Percentiles rank a stretch among this genome's conserved stretches.
These are phyloP conservation scores for Flammula alnicola DNA, from an alignment of 1,284 basidiomycete genomes.

Conservation along the genomic window DNA sequence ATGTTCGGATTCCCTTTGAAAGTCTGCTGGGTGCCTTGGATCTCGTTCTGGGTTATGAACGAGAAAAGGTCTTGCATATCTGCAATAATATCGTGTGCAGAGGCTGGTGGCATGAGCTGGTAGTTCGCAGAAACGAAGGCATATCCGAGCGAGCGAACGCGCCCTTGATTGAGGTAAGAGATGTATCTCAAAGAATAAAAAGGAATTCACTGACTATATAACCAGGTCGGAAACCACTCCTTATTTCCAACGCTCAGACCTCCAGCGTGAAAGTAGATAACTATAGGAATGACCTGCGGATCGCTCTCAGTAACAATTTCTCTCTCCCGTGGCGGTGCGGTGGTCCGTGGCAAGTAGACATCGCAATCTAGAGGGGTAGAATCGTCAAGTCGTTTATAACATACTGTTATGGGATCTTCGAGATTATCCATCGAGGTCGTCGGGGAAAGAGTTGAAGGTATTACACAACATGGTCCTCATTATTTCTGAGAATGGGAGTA, in stretches of 20 bases:
- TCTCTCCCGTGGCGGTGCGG: no score
- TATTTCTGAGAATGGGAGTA: no score
- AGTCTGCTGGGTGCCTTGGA: not conserved
- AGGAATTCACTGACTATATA: slow-evolving; percentile 50
- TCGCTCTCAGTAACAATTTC: not conserved
- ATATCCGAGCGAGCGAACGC: slow-evolving; percentile 48
- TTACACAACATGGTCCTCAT: no score
- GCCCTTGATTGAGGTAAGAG: slow-evolving; percentile 36
- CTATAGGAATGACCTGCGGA: slow-evolving; percentile 37
- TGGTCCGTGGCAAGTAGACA: no score
- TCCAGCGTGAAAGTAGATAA: slow-evolving; percentile 70
- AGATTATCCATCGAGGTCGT: no score
- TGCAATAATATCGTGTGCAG: slow-evolving; percentile 57
- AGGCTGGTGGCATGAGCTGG: slow-evolving; percentile 58
- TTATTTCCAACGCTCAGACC: slow-evolving; percentile 63
- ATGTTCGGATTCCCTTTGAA: slow-evolving; percentile 47
- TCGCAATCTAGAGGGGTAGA: no score
- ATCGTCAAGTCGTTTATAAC: no score
- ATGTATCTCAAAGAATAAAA: slow-evolving; percentile 1
- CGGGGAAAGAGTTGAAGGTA: no score
- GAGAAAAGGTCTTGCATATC: slow-evolving; percentile 59
- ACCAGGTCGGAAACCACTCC: slow-evolving; percentile 64
- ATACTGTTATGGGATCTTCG: no score
- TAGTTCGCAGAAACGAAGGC: slow-evolving; percentile 67
- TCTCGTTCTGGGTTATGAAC: slow-evolving; percentile 41